Base-by-base conservation (phyloP, 441 rosid species). In the Macaranga tanarius region DNA sequence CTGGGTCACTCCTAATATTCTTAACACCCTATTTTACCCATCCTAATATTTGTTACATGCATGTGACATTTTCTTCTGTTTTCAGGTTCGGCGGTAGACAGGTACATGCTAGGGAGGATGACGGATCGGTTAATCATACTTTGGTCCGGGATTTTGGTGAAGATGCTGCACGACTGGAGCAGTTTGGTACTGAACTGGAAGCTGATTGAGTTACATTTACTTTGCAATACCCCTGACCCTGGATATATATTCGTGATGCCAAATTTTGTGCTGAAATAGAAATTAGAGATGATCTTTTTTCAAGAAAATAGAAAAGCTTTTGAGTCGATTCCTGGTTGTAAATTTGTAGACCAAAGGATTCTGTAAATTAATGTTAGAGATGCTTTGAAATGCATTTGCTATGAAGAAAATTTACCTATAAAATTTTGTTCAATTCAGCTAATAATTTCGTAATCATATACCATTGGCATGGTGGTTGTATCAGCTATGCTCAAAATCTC, bases 151-250 rank as follows among this genome's bases (percentile, higher is more conserved):
- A 95, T 82, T 74, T 75, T 22, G 89, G 83, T 0, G 90, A 71
- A 48, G 99, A 92, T 73, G 86, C 88, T 2, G 78, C 69, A 4
- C 82, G 96, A 67, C 71, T 95, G 73, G 95, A 92, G 63, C 88
- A 86, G 78, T 95, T 91, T 80, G 93, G 96, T 44, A 90, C 96
- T 55, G 99, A 92, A 74, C 97, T 95, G 19, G 98, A 95, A 83
- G 90, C 90, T 11, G 93, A 89, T 6, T 88, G 79, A 81, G 71
- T 12, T 38, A 20, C 20, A 7, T 20, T 6, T 20, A 9, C 20
- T 7, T 23, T 0, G 2, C 67, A 19, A 48, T 38, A 52, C 0
- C 26, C 55, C 45, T 22, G 6, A 19, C 57, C 57, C 42, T 13
- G 19, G 13, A 31, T 19, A 10, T 22, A 50, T 50, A 26, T 19